A percentile compares a stretch with the other conserved stretches of the same genome.
Evolutionary conservation across 441 rosid genomes (phyloP).

Genomic region (Corymbia citriodora): DNA sequence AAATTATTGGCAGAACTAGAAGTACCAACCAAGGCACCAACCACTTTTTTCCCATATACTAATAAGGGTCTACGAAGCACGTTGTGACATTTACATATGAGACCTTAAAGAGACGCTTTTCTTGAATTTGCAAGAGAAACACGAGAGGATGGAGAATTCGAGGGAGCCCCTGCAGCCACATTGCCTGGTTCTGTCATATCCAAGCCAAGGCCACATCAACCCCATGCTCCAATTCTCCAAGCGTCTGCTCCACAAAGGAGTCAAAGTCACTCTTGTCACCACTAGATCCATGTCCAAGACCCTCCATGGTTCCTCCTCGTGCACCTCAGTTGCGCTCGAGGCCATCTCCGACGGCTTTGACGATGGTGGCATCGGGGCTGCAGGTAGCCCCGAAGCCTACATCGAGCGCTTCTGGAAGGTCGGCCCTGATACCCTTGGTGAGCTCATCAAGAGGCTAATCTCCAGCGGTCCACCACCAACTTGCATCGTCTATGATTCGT

Average conservation of each 20-base stretch:
- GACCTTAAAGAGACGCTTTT: neutral
- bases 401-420: neutral
- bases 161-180: neutral
- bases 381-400: neutral
- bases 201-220: neutral
- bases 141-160: neutral
- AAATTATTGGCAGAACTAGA: neutral
- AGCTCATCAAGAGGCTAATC: neutral
- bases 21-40: neutral
- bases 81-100: neutral
- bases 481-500: neutral
- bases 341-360: neutral
- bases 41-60: neutral
- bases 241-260: neutral
- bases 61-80: neutral
- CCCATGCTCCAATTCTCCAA: neutral
- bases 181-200: neutral
- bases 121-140: neutral
- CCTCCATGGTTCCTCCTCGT: neutral
- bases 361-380: neutral
- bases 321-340: neutral
- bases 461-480: neutral
- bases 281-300: neutral
- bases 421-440: neutral
- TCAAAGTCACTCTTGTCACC: neutral